Conservation (phyloP, 306 rosid genomes). For the Alnus rubra region DNA sequence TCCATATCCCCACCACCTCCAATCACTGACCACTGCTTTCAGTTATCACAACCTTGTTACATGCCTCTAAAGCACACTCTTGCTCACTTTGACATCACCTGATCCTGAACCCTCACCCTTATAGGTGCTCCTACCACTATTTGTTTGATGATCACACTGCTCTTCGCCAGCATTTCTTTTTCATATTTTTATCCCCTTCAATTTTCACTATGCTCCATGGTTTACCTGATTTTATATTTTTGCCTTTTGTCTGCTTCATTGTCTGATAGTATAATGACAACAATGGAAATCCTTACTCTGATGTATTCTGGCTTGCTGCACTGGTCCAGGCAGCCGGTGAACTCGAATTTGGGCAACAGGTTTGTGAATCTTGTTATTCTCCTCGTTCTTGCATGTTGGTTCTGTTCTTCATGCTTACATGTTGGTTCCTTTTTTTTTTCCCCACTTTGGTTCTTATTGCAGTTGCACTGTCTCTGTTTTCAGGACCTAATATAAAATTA, state of each 20-base stretch:
- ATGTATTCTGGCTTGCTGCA: conserved; percentile 96
- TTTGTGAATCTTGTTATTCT: conserved; percentile 33
- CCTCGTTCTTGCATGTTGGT: neutral
- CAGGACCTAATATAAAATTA: too few species aligned
- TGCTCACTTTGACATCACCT: neutral
- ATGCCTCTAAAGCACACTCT: neutral
- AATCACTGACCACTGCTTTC: neutral
- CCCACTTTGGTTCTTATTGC: too few species aligned
- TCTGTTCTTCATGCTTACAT: neutral
- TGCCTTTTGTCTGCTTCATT: conserved; percentile 23
- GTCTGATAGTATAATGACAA: conserved; percentile 86
- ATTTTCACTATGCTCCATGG: neutral
- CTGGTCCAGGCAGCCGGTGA: conserved; percentile 87
- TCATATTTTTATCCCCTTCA: conserved; percentile 1
- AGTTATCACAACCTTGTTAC: neutral
- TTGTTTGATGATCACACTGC: neutral
- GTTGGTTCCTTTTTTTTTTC: neutral
- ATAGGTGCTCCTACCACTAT: neutral
- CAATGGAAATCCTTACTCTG: conserved; percentile 89
- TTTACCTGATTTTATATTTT: conserved; percentile 17
- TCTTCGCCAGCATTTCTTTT: too few species aligned
- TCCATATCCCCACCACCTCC: neutral
- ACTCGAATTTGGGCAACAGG: conserved; percentile 98
- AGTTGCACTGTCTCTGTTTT: too few species aligned
- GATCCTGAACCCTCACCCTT: neutral